These are phyloP conservation scores for Trichoderma lentiforme DNA, from an alignment of 2,329 filamentous ascomycete species.

Conservation along the genomic window DNA sequence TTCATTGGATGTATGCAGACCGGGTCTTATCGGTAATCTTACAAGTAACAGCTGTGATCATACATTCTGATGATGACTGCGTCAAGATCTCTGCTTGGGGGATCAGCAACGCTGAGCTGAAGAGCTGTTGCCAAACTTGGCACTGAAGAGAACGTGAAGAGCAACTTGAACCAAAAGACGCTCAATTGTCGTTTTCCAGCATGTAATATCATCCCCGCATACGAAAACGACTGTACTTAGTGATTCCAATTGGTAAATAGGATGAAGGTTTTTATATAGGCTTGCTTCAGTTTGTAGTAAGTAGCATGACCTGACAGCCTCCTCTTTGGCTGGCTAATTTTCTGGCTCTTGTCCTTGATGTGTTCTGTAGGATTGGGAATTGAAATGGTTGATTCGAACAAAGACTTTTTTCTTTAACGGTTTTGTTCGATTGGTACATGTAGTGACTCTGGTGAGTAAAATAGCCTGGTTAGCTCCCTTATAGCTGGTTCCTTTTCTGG, in stretches of 20 bases:
- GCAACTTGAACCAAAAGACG: neutral
- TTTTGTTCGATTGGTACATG: fast-evolving
- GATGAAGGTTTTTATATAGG: neutral
- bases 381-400: fast-evolving
- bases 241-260: neutral
- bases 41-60: neutral
- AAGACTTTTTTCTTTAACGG: neutral
- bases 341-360: neutral
- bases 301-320: neutral
- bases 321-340: neutral
- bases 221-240: fast-evolving
- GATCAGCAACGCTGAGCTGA: fast-evolving
- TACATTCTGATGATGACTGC: neutral
- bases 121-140: fast-evolving
- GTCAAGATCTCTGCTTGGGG: too few species aligned
- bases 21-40: neutral
- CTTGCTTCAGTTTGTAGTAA: neutral
- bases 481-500: too few species aligned
- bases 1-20: neutral
- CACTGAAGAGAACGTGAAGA: neutral
- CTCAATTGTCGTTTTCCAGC: neutral
- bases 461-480: neutral
- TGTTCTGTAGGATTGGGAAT: neutral
- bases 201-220: neutral
- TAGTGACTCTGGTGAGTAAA: too few species aligned